Evolutionary conservation across 768 basidiomycete species (phyloP), one percentile per base, ranked within the genome.

Genomic region (Russula sp.): DNA sequence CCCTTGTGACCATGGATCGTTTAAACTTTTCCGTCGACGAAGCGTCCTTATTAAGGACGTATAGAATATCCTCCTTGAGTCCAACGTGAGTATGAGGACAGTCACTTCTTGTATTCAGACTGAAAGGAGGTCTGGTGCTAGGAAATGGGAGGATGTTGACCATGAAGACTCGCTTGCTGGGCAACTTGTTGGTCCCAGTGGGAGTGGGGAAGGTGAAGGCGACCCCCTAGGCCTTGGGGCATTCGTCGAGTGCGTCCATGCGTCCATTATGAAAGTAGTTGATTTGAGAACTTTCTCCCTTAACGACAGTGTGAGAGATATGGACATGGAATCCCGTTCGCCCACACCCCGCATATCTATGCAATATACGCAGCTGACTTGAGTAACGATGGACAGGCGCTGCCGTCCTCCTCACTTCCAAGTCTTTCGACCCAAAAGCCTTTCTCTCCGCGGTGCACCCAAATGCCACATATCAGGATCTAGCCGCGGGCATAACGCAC

Each of bases 341-440:
- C 74, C 54, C 18, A 4, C 18, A 44, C 60, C 22, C 10, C 45
- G 6, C 34, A 37, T 55, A 34, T 34, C 45, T 40, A 39, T 35
- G 34, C 49, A 31, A 42, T 14, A 47, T 52, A 32, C 56, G 48
- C 66, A 62, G 66, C 59, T 59, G 48, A 55, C 69, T 56, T 1
- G 49, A 50, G 31, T 4, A 31, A 35, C 37, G 13, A 18, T 14
- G 40, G 18, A 45, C 69, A 92, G 91, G 90, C 78, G 84, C 91
- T 6, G 78, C 91, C 10, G 86, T 94, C 61, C 79, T 92, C 44
- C 85, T 98, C 16, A 87, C 86, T 4, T 96, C 94, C 39, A 99
- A 98, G 72, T 85, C 91, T 2, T 99, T 99, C 77, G 92, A 98
- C 71, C 94, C 97, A 7, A 98, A 96, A 73, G 83, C 84, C 1